Evolutionary conservation across 208 protist genomes (phyloP).

Genomic region (Trypanosoma mega): DNA sequence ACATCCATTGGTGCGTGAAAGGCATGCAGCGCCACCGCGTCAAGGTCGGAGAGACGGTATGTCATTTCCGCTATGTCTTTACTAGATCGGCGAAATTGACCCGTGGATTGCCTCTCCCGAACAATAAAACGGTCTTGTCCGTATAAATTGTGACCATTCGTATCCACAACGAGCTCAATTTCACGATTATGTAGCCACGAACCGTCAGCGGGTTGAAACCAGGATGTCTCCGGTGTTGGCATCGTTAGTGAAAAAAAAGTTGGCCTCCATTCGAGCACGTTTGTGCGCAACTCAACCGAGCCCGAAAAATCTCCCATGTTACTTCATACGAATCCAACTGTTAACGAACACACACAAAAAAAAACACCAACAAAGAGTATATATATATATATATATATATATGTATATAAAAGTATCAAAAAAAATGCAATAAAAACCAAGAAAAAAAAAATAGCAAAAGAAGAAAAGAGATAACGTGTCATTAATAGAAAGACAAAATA

Average conservation of each 20-base stretch:
- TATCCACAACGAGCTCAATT: background rate
- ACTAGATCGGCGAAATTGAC: too few relatives aligned
- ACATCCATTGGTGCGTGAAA: background rate
- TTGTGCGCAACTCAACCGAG: background rate
- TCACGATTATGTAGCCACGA: background rate
- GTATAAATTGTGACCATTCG: background rate
- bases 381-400: background rate
- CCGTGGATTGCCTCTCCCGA: background rate
- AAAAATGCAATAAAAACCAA: constrained; percentile 8
- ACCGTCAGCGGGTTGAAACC: background rate
- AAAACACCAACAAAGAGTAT: background rate
- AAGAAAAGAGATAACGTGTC: constrained; percentile 9
- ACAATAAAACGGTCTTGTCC: background rate
- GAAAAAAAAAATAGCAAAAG: constrained; percentile 10
- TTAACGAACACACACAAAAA: background rate
- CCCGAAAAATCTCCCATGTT: background rate
- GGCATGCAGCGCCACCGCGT: background rate
- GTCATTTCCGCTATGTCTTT: too few relatives aligned
- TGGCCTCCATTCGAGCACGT: constrained; percentile 9
- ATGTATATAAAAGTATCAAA: constrained; percentile 4
- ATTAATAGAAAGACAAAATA: too few relatives aligned
- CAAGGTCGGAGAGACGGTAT: background rate
- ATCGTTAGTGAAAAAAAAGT: background rate
- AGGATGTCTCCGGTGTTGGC: background rate
- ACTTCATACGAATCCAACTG: background rate